phyloP scores from a whole-genome alignment of 257 asterid species.

The Nicotiana benthamiana region DNA sequence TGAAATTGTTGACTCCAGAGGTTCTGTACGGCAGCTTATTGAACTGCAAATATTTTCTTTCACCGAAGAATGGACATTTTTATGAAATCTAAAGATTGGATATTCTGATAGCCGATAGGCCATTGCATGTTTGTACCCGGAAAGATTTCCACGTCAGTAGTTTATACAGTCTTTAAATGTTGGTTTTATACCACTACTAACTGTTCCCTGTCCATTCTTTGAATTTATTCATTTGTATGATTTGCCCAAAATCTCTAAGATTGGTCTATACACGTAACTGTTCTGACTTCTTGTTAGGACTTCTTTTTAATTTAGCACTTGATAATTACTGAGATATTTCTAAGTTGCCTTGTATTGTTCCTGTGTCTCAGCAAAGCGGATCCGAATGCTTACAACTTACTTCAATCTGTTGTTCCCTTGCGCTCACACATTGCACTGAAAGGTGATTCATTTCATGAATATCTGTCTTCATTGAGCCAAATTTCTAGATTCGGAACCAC shows the following conservation, averaged over 20 bases:
- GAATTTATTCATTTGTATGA: background rate
- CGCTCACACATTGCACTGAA: slow-evolving; percentile 48
- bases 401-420: slow-evolving; percentile 53
- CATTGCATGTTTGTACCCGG: background rate
- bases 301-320: background rate
- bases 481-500: slow-evolving; percentile 68
- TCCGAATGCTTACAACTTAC: slow-evolving; percentile 26
- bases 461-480: slow-evolving; percentile 66
- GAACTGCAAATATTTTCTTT: background rate
- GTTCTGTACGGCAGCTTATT: background rate
- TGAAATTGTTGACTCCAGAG: background rate
- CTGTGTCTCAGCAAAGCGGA: slow-evolving; percentile 38
- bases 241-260: background rate
- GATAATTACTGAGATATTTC: background rate
- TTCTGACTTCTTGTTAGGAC: background rate
- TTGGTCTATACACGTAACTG: background rate
- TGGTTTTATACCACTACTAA: background rate
- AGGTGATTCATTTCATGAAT: slow-evolving; percentile 72
- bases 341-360: slow-evolving; percentile 10
- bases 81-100: background rate
- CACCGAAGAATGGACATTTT: background rate
- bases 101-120: background rate
- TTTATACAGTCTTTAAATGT: background rate
- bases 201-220: background rate
- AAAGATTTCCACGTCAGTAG: background rate